Base-by-base conservation (phyloP, 257 asterid species). In the Paulownia fortunei region DNA sequence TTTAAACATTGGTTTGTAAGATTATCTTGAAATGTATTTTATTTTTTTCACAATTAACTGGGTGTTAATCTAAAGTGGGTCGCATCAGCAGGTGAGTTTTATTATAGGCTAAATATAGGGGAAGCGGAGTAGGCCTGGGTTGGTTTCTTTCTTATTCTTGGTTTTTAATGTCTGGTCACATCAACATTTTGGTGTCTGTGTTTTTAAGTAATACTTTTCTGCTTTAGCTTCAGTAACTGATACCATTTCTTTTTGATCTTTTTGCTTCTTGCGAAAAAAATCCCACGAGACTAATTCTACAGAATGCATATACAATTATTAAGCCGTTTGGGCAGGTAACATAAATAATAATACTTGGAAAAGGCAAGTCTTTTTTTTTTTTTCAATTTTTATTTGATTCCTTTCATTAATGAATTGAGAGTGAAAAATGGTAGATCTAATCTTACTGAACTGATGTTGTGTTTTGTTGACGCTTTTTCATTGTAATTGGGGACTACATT, bases 81-180 rank as follows among this genome's bases (percentile, higher is more conserved):
- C 97, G 89, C 96, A 88, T 92, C 96, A 91, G 84, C 94, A 89
- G 92, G 92, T 89, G 90, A 78, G 84, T 76, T 61, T 77, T 72
- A 52, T 68, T 72, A 55, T 74, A 69, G 62, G 39, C 74, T 69
- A 78, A 77, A 74, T 64, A 72, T 79, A 82, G 86, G 85, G 81
- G 63, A 54, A 73, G 70, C 47, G 47, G 73, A 46, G 76, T 80
- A 79, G 84, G 83, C 81, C 83, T 83, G 59, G 68, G 18, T 72
- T 42, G 81, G 79, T 70, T 72, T 76, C n/a, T n/a, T n/a, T n/a
- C 65, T 75, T 60, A 56, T 74, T 80, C 82, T 51, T 76, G 77
- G 63, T 71, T 82, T 69, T 81, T 71, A 56, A 84, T 55, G 94
- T 81, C 76, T 76, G 51, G 92, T 90, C 92, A 85, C 92, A 88